Evolutionary conservation across 78 protist genomes (phyloP).

Genomic region (Dictyostelium firmibasis): DNA sequence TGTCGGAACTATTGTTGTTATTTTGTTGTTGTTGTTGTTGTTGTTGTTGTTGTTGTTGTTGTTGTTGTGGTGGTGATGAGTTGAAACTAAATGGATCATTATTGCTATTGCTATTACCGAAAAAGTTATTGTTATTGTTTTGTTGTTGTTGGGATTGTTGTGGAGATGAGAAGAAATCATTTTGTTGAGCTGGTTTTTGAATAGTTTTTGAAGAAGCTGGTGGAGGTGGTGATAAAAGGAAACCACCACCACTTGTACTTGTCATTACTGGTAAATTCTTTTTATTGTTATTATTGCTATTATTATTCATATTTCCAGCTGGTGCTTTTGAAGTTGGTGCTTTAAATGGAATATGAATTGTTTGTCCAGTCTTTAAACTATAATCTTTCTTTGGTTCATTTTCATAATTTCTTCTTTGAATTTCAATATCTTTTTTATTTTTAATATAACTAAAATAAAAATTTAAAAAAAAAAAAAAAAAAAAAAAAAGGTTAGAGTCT

Average conservation of each 20-base stretch:
- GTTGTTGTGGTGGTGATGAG: neutral
- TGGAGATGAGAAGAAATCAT: slow-evolving; percentile 3
- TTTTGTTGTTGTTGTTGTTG: neutral
- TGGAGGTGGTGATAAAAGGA: slow-evolving; percentile 75
- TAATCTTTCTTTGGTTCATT: slow-evolving; percentile 72
- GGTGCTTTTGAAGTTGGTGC: neutral
- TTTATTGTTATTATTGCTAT: neutral
- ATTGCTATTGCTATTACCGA: neutral
- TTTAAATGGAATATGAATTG: slow-evolving; percentile 78
- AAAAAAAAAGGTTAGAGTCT: neutral
- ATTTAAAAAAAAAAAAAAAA: neutral
- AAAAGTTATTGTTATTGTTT: neutral
- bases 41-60: neutral
- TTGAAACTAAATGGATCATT: neutral
- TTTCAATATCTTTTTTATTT: slow-evolving; percentile 54
- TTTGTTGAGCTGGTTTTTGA: slow-evolving; percentile 19
- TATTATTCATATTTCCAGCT: neutral
- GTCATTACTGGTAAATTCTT: neutral
- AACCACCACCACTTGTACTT: slow-evolving; percentile 44
- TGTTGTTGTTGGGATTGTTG: slow-evolving; percentile 31
- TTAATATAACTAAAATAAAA: slow-evolving; percentile 31
- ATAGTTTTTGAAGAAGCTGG: neutral
- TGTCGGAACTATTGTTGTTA: neutral
- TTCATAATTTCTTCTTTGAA: slow-evolving; percentile 29
- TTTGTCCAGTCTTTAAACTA: slow-evolving; percentile 46